Percentiles rank a stretch among this genome's conserved stretches.
Conservation (phyloP, 2,329 filamentous ascomycete species). For the Aureobasidium sp. region DNA sequence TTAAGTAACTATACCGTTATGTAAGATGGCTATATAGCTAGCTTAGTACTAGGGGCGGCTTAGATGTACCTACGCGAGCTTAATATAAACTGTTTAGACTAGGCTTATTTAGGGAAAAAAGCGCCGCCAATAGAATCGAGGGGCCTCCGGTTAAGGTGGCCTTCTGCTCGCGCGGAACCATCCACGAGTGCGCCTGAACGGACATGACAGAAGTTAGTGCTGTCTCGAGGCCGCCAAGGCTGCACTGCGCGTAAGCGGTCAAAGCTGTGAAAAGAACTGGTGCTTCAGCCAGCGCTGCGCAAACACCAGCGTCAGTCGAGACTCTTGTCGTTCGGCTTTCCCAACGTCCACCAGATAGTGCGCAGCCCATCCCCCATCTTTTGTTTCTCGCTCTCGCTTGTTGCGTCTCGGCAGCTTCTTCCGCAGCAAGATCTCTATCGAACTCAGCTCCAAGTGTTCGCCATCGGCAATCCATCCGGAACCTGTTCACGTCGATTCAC, state of each 20-base stretch:
- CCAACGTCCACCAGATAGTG: background rate
- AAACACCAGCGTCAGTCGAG: background rate
- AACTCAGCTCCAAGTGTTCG: background rate
- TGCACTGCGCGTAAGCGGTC: background rate
- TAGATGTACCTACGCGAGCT: no score
- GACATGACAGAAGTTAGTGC: background rate
- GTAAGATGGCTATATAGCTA: no score
- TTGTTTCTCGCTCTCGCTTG: background rate
- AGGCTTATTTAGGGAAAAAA: background rate
- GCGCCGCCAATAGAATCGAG: background rate
- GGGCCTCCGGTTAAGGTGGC: background rate
- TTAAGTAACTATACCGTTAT: no score
- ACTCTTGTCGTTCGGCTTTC: background rate
- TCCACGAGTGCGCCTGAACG: background rate
- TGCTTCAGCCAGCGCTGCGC: background rate
- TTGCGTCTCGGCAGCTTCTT: background rate
- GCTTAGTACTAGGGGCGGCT: no score
- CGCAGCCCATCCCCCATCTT: background rate
- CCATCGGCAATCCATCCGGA: background rate
- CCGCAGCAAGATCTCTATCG: background rate
- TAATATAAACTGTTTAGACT: background rate
- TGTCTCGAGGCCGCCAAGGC: slow-evolving; percentile 2
- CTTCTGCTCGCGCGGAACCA: background rate
- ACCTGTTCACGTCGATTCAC: background rate
- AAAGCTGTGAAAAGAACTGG: background rate